Conservation (phyloP, 148 eudicot genomes). For the Talinum fruticosum region DNA sequence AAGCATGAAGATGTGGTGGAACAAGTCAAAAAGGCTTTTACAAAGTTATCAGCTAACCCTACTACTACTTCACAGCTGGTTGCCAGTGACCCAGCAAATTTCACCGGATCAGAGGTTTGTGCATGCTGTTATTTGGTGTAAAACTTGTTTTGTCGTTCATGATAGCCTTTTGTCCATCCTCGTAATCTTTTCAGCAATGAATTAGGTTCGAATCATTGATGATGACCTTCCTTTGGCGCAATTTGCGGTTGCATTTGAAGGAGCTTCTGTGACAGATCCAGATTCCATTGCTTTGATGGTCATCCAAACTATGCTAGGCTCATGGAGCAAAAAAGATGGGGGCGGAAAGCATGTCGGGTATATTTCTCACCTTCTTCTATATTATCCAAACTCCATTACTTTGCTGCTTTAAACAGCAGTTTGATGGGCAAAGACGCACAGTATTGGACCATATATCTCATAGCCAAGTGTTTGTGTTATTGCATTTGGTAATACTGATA, state of each 20-base stretch:
- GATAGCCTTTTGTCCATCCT: conserved; percentile 9
- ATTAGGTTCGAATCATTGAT: conserved; percentile 55
- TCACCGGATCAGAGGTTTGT: conserved; percentile 69
- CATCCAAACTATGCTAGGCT: conserved; percentile 57
- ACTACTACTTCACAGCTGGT: conserved; percentile 56
- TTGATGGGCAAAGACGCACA: neutral
- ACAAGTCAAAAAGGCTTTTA: conserved; percentile 54
- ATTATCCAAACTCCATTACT: neutral
- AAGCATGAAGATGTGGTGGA: conserved; percentile 69
- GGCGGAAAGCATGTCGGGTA: conserved; percentile 63
- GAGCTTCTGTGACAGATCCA: conserved; percentile 65
- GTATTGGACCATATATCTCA: neutral
- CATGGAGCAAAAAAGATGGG: conserved; percentile 50
- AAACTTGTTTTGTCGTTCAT: conserved; percentile 3
- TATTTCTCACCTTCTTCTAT: conserved; percentile 15
- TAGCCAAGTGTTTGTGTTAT: neutral
- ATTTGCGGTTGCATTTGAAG: conserved; percentile 65
- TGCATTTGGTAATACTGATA: too few species aligned
- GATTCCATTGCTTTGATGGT: conserved; percentile 66
- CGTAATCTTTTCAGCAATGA: conserved; percentile 19
- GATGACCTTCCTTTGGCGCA: conserved; percentile 57
- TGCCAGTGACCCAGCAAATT: conserved; percentile 50
- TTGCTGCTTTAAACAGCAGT: too few species aligned
- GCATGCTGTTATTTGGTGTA: neutral
- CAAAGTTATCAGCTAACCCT: conserved; percentile 53